These are phyloP conservation scores for Phycomyces nitens DNA, from an alignment of 192 early-diverging fungal species.

Conservation along the genomic window DNA sequence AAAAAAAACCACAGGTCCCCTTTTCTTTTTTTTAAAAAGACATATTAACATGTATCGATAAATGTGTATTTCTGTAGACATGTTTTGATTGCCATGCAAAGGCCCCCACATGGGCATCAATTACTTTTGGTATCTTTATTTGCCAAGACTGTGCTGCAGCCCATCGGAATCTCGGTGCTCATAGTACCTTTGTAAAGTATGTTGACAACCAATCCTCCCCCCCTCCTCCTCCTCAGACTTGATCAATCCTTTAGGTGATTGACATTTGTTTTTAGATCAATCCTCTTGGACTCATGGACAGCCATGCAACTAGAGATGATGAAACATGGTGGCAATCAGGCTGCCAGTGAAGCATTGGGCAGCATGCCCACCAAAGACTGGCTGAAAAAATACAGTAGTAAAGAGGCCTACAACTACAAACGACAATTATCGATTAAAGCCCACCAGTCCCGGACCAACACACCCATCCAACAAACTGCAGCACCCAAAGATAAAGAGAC, in stretches of 20 bases:
- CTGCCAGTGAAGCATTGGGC: conserved; percentile 61
- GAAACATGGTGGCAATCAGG: conserved; percentile 88
- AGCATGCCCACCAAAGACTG: conserved; percentile 58
- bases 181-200: conserved; percentile 94
- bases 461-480: background rate
- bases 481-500: background rate
- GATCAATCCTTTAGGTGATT: no score
- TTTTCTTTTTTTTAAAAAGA: no score
- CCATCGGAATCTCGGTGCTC: conserved; percentile 96
- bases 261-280: conserved; percentile 72
- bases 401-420: conserved; percentile 78
- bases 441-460: conserved; percentile 50
- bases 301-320: conserved; percentile 87
- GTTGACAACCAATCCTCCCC: background rate
- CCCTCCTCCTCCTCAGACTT: no score
- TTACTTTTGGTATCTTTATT: conserved; percentile 92
- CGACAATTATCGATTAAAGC: conserved; percentile 65
- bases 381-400: conserved; percentile 77
- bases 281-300: conserved; percentile 85
- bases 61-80: conserved; percentile 40
- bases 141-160: conserved; percentile 95
- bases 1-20: no score
- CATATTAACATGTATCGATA: no score
- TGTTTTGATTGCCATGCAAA: conserved; percentile 97
- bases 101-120: conserved; percentile 92